These are phyloP conservation scores for Athelia psychrophila DNA, from an alignment of 1,284 basidiomycete genomes.

Conservation along the genomic window DNA sequence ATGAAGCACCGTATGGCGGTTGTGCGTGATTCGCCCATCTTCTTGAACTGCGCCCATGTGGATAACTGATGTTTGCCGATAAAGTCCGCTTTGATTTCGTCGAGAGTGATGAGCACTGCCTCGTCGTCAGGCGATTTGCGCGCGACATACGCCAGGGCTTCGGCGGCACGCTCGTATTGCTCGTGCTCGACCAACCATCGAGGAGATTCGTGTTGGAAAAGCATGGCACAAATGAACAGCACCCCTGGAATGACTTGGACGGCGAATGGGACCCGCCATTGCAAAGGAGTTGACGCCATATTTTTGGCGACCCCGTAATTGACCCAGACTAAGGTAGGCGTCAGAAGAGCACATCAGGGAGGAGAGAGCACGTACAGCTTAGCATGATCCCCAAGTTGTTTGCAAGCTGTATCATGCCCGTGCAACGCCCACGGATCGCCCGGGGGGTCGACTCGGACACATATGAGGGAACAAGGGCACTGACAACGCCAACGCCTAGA, in stretches of 20 bases:
- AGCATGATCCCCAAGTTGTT: constrained; percentile 49
- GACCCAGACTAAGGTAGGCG: constrained; percentile 36
- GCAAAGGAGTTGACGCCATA: constrained; percentile 32
- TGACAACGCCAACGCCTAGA: constrained; percentile 49
- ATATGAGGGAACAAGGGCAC: constrained; percentile 54
- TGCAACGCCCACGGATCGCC: constrained; percentile 54
- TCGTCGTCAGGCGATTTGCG: constrained; percentile 38
- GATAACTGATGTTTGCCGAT: constrained; percentile 37
- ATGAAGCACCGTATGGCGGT: constrained; percentile 48
- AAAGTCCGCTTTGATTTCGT: constrained; percentile 52
- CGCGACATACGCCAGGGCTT: constrained; percentile 42
- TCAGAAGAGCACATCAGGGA: constrained; percentile 2
- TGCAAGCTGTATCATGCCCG: constrained; percentile 52
- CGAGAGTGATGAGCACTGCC: constrained; percentile 38
- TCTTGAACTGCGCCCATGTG: constrained; percentile 33
- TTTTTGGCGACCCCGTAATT: constrained; percentile 40
- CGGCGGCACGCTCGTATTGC: constrained; percentile 47
- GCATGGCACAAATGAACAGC: constrained; percentile 42
- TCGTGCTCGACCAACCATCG: constrained; percentile 59
- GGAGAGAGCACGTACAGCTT: constrained; percentile 36
- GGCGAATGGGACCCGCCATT: constrained; percentile 57
- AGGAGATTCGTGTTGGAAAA: constrained; percentile 56
- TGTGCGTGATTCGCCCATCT: constrained; percentile 41
- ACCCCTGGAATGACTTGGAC: constrained; percentile 52
- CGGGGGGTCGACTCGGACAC: constrained; percentile 56